A percentile compares a stretch with the other conserved stretches of the same genome.
Evolutionary conservation across 306 rosid species (phyloP).

Genomic region (Luffa acutangula): DNA sequence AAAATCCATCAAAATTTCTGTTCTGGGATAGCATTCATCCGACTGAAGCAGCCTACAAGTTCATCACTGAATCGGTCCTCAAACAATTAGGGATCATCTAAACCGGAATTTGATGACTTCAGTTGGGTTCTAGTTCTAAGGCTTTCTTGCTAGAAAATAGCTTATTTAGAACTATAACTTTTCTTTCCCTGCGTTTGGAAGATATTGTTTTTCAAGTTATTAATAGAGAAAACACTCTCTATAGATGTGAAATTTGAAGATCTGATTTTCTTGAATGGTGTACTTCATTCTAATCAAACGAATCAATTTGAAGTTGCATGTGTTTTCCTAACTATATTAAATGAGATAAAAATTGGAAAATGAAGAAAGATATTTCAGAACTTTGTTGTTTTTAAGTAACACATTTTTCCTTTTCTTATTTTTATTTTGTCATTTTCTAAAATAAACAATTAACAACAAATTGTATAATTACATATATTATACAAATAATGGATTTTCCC

Average conservation of each 20-base stretch:
- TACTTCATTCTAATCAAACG: too few relatives aligned
- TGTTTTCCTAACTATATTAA: too few relatives aligned
- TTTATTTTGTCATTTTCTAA: too few relatives aligned
- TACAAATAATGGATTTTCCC: too few relatives aligned
- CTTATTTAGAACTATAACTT: not conserved
- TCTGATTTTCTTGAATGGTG: too few relatives aligned
- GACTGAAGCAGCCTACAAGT: slow-evolving; percentile 23
- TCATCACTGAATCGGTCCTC: slow-evolving; percentile 12
- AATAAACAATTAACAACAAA: too few relatives aligned
- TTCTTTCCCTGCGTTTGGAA: slow-evolving; percentile 12
- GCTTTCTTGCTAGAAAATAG: not conserved
- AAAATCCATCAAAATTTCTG: slow-evolving; percentile 24
- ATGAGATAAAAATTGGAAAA: too few relatives aligned
- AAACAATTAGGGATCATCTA: not conserved
- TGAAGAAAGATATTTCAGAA: too few relatives aligned
- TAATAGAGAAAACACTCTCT: not conserved
- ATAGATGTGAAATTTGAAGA: not conserved
- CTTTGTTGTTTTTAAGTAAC: too few relatives aligned
- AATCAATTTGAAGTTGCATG: too few relatives aligned
- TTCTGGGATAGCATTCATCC: slow-evolving; percentile 67
- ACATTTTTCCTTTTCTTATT: too few relatives aligned
- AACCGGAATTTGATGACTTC: not conserved
- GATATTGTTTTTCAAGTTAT: not conserved
- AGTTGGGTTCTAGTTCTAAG: not conserved
- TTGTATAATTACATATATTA: too few relatives aligned